Conservation (phyloP, 768 basidiomycete genomes). For the Lentinula edodes region DNA sequence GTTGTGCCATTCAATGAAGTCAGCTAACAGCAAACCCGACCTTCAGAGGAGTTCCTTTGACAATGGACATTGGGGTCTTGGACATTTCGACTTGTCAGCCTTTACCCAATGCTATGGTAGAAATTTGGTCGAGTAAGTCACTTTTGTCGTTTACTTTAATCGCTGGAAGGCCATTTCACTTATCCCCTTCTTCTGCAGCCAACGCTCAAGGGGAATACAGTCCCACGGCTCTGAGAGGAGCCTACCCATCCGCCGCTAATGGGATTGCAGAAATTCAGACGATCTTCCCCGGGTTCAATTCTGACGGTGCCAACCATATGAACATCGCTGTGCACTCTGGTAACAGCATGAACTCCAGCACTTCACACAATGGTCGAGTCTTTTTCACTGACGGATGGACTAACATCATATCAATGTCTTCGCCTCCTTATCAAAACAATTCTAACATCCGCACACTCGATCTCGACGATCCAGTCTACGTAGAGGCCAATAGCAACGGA, state of each 20-base stretch:
- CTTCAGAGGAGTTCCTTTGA: slow-evolving; percentile 28
- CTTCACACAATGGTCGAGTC: slow-evolving; percentile 30
- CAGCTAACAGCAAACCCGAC: too few species aligned
- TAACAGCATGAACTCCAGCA: slow-evolving; percentile 19
- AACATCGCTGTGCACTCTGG: slow-evolving; percentile 27
- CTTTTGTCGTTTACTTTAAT: background rate
- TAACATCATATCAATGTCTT: slow-evolving; percentile 11
- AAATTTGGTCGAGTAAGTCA: slow-evolving; percentile 26
- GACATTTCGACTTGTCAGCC: slow-evolving; percentile 35
- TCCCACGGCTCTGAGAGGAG: slow-evolving; percentile 30
- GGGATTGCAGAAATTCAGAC: slow-evolving; percentile 35
- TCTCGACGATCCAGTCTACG: slow-evolving; percentile 17
- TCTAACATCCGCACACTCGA: slow-evolving; percentile 16
- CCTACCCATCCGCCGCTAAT: slow-evolving; percentile 22
- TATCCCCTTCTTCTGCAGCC: slow-evolving; percentile 15
- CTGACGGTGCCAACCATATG: slow-evolving; percentile 30
- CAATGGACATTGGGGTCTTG: slow-evolving; percentile 32
- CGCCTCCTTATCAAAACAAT: slow-evolving; percentile 10
- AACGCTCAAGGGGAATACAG: slow-evolving; percentile 29
- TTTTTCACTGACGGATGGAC: slow-evolving; percentile 35
- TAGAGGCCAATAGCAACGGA: slow-evolving; percentile 17
- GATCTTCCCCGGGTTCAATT: slow-evolving; percentile 30
- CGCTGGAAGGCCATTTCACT: background rate
- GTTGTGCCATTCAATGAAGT: background rate
- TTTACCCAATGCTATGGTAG: slow-evolving; percentile 30